Percentiles rank a stretch among this genome's conserved stretches.
Evolutionary conservation across 495 filamentous ascomycete species (phyloP).

Genomic region (Clohesyomyces aquaticus): DNA sequence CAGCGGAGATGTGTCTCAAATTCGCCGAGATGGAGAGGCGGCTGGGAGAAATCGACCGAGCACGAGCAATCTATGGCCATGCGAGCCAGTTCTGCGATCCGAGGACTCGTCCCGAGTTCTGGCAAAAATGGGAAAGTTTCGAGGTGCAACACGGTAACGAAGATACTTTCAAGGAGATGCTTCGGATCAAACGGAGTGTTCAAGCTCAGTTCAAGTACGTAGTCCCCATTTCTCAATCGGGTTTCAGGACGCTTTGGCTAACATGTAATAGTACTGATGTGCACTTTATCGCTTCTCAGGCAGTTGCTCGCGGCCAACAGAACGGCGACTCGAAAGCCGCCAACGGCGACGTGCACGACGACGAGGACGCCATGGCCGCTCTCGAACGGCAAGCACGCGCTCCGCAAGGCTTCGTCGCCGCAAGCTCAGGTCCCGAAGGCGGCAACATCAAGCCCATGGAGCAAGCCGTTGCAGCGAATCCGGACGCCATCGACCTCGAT

Average conservation of each 20-base stretch:
- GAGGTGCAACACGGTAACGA: conserved; percentile 98
- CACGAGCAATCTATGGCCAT: conserved; percentile 92
- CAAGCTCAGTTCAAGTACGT: conserved; percentile 91
- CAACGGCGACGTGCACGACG: conserved; percentile 41
- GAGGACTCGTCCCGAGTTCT: conserved; percentile 83
- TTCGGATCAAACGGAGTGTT: conserved; percentile 94
- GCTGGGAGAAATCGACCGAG: conserved; percentile 94
- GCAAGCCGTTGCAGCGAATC: conserved; percentile 66
- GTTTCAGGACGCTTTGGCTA: conserved; percentile 10
- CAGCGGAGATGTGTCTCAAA: conserved; percentile 97
- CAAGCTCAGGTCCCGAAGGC: conserved; percentile 78
- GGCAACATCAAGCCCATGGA: conserved; percentile 58
- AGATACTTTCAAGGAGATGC: conserved; percentile 99
- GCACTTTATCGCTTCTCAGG: conserved; percentile 97
- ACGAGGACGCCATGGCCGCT: conserved; percentile 79
- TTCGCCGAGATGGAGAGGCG: conserved; percentile 98
- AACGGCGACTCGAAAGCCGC: conserved; percentile 50
- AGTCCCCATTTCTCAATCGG: neutral
- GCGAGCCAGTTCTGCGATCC: conserved; percentile 98
- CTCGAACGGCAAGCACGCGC: conserved; percentile 88
- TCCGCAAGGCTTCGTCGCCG: conserved; percentile 88
- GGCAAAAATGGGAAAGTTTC: conserved; percentile 96
- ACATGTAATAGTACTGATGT: conserved; percentile 74
- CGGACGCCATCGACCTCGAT: conserved; percentile 89
- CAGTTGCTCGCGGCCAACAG: conserved; percentile 78